Conservation (phyloP, 192 early-diverging fungal species). For the Rhizophagus clarus region DNA sequence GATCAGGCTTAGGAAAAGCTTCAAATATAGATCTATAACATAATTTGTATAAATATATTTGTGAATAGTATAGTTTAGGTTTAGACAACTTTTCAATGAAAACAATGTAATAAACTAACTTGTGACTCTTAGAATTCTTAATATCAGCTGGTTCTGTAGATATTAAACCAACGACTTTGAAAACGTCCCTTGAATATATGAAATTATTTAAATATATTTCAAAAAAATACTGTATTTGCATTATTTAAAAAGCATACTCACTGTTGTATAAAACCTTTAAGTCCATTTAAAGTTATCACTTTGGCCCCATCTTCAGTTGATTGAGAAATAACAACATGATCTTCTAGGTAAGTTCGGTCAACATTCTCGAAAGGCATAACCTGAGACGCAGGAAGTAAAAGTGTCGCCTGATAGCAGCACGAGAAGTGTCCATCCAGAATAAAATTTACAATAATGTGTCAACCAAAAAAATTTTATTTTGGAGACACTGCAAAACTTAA, state of each 20-base stretch:
- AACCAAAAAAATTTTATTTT: slow-evolving; percentile 1
- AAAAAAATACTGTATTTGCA: neutral
- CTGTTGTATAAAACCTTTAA: slow-evolving; percentile 22
- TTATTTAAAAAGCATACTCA: neutral
- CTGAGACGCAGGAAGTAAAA: slow-evolving; percentile 18
- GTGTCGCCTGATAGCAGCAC: slow-evolving; percentile 22
- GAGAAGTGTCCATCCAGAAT: neutral
- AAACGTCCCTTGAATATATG: neutral
- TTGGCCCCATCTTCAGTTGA: neutral
- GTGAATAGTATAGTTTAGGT: neutral
- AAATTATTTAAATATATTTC: neutral
- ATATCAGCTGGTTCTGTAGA: neutral
- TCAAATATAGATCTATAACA: slow-evolving; percentile 24
- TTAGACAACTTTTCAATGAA: neutral
- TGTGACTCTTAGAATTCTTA: slow-evolving; percentile 8
- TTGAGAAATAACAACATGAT: slow-evolving; percentile 22
- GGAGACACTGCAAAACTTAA: neutral
- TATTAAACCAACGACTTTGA: slow-evolving; percentile 7
- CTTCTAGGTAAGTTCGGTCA: slow-evolving; percentile 17
- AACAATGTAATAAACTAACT: neutral
- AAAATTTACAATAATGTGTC: slow-evolving; percentile 2
- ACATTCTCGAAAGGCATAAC: slow-evolving; percentile 5
- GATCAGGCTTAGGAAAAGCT: slow-evolving; percentile 2
- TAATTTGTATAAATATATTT: neutral
- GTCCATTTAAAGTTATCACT: slow-evolving; percentile 18